Percentiles rank a stretch among this genome's conserved stretches.
Evolutionary conservation across 164 flowering plant genomes (phyloP).

Genomic region (Hamamelis virginiana): DNA sequence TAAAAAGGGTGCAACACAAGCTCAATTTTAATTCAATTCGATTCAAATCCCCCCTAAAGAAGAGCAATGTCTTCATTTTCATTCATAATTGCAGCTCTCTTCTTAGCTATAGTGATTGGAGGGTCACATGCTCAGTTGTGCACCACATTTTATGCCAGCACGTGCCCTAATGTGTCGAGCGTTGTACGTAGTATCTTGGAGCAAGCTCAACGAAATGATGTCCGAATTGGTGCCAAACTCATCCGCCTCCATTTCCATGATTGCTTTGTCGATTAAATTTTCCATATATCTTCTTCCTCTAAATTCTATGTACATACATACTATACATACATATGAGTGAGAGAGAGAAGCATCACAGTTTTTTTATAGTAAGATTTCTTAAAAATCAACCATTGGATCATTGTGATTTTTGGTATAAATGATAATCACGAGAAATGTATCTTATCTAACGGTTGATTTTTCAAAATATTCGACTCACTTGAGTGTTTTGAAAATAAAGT

Average conservation of each 20-base stretch:
- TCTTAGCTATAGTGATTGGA: background rate
- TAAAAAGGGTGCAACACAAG: background rate
- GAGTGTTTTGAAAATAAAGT: too few relatives aligned
- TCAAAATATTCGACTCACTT: too few relatives aligned
- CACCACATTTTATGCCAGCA: constrained; percentile 37
- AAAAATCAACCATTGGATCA: too few relatives aligned
- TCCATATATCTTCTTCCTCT: too few relatives aligned
- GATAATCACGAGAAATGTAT: too few relatives aligned
- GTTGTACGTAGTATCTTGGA: constrained; percentile 30
- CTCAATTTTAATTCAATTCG: background rate
- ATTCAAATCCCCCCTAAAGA: too few relatives aligned
- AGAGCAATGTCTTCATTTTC: background rate
- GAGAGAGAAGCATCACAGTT: too few relatives aligned
- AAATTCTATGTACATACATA: too few relatives aligned
- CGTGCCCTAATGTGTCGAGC: constrained; percentile 53
- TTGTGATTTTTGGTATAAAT: too few relatives aligned
- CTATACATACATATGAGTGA: too few relatives aligned
- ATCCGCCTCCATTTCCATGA: constrained; percentile 71
- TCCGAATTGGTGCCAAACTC: constrained; percentile 52
- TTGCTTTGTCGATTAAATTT: constrained; percentile 60
- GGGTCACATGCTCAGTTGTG: constrained; percentile 39
- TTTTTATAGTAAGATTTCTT: too few relatives aligned
- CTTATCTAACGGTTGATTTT: too few relatives aligned
- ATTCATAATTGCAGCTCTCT: background rate
- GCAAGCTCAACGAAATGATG: constrained; percentile 36